These are phyloP conservation scores for Malus asiatica DNA, from an alignment of 306 rosid genomes.

Conservation along the genomic window DNA sequence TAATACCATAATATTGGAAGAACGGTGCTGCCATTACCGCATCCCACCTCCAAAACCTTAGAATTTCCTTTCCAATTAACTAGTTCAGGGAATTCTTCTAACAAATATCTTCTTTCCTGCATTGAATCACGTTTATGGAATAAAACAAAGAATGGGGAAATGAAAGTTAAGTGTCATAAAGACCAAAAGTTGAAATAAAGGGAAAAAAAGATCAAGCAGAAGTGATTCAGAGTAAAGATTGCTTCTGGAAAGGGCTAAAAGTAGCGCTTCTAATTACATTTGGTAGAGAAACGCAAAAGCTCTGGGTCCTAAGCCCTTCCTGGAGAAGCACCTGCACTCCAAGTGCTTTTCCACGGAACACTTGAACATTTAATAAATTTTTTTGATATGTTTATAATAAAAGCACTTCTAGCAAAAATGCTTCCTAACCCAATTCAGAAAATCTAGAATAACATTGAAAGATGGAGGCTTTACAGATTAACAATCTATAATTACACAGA, in stretches of 20 bases:
- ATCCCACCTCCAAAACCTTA: slow-evolving; percentile 77
- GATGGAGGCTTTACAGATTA: not conserved
- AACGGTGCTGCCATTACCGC: slow-evolving; percentile 86
- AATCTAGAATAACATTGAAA: not conserved
- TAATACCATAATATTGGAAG: slow-evolving; percentile 75
- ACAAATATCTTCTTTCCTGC: slow-evolving; percentile 82
- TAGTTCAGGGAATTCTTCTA: slow-evolving; percentile 76
- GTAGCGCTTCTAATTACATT: too few relatives aligned
- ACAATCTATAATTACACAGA: not conserved
- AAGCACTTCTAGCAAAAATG: too few relatives aligned
- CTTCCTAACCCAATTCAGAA: not conserved
- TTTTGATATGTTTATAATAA: too few relatives aligned
- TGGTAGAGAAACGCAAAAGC: too few relatives aligned
- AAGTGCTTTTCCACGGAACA: too few relatives aligned
- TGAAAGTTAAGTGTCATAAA: not conserved
- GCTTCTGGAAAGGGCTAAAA: too few relatives aligned
- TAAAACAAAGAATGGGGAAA: not conserved
- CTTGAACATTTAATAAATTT: too few relatives aligned
- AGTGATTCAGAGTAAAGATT: too few relatives aligned
- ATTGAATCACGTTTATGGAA: not conserved
- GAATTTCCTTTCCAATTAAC: slow-evolving; percentile 37
- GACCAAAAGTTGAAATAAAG: not conserved
- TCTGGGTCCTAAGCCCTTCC: too few relatives aligned
- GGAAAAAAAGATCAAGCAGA: not conserved
- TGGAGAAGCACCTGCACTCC: too few relatives aligned